Evolutionary conservation across 257 asterid genomes (phyloP).

Genomic region (Primulina eburnea): DNA sequence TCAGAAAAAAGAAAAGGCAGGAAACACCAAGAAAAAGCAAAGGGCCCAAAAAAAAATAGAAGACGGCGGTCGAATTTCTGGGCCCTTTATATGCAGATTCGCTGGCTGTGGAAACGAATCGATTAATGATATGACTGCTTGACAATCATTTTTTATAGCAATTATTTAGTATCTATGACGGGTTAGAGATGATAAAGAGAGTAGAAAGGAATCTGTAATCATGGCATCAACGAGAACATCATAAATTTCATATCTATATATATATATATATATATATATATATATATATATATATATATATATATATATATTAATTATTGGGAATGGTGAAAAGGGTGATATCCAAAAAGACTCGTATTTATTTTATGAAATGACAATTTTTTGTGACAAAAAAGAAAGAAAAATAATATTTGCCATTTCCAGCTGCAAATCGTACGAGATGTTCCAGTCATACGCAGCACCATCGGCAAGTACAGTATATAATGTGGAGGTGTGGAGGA

Average conservation of each 20-base stretch:
- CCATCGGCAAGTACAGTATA: too few species aligned
- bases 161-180: slow-evolving; percentile 27
- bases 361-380: too few species aligned
- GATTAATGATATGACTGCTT: slow-evolving; percentile 37
- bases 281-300: not conserved
- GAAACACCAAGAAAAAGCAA: slow-evolving; percentile 24
- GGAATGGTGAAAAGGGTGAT: too few species aligned
- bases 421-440: too few species aligned
- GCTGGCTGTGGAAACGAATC: slow-evolving; percentile 45
- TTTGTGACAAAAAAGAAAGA: too few species aligned
- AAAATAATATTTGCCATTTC: too few species aligned
- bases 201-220: slow-evolving; percentile 28
- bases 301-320: too few species aligned
- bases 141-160: slow-evolving; percentile 29
- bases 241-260: not conserved
- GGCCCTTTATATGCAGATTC: slow-evolving; percentile 57
- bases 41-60: slow-evolving; percentile 22
- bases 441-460: too few species aligned
- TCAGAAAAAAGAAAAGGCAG: slow-evolving; percentile 29
- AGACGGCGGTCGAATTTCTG: slow-evolving; percentile 35
- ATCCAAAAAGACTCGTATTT: too few species aligned
- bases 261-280: too few species aligned
- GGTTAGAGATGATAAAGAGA: slow-evolving; percentile 12
- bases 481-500: too few species aligned
- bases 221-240: slow-evolving; percentile 22